phyloP scores from a whole-genome alignment of 371 early-diverging fungal species.

The Blakeslea trispora region DNA sequence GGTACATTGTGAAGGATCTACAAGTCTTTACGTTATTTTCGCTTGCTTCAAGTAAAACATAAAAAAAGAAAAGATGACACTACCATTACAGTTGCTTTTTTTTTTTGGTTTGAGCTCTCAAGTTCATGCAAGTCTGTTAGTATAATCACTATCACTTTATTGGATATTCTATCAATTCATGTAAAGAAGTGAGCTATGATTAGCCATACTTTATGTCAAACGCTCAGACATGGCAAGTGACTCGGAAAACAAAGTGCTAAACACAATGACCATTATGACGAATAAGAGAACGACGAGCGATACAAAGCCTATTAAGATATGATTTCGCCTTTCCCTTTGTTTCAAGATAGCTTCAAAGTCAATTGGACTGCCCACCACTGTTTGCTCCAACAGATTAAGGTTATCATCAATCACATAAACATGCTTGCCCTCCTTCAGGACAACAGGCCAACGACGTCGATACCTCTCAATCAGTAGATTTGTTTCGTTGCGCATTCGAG shows the following conservation, averaged over 20 bases:
- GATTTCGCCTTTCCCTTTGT: conserved; percentile 12
- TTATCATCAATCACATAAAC: conserved; percentile 26
- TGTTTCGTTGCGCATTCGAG: conserved; percentile 9
- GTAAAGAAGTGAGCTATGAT: too few relatives aligned
- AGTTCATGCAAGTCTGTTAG: too few relatives aligned
- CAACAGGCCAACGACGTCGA: conserved; percentile 21
- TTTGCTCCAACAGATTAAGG: conserved; percentile 11
- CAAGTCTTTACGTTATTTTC: too few relatives aligned
- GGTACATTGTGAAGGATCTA: too few relatives aligned
- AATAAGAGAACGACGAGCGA: neutral
- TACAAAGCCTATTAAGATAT: conserved; percentile 2
- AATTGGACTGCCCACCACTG: conserved; percentile 3
- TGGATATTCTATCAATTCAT: too few relatives aligned
- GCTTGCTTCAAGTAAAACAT: too few relatives aligned
- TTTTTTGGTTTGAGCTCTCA: too few relatives aligned
- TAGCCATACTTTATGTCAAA: too few relatives aligned
- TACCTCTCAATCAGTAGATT: conserved; percentile 21
- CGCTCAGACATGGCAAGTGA: conserved; percentile 5
- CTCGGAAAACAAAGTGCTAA: conserved; percentile 18
- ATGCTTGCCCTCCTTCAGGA: conserved; percentile 15
- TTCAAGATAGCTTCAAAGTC: conserved; percentile 17
- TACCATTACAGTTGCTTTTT: too few relatives aligned
- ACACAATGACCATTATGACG: conserved; percentile 1
- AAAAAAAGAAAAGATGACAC: too few relatives aligned
- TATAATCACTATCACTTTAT: too few relatives aligned